Evolutionary conservation across 2,329 filamentous ascomycete species (phyloP), one percentile per base, ranked within the genome.

Genomic region (Claviceps arundinis): DNA sequence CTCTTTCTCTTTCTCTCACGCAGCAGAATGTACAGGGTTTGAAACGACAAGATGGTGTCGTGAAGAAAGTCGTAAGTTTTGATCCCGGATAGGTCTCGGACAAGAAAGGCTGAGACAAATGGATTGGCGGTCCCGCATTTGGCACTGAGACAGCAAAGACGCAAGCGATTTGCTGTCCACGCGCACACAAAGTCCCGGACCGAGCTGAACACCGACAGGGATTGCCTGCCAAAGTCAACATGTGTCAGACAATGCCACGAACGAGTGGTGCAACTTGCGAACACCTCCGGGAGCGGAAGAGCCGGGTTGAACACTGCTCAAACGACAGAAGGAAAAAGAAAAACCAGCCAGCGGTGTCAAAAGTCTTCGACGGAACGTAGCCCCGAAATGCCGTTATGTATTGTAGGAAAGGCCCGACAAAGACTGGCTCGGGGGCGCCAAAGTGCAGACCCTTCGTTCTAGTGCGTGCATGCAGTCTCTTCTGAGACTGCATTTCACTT

Each of bases 401-500:
- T 34, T 34, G 30, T 11, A 34, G 8, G 30, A 34, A 34, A 11
- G 30, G 9, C 9, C 30, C 30, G 30, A 34, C 30, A 34, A 11
- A 34, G 9, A 34, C 30, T 34, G 30, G 30, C 30, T 34, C 8
- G 9, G 9, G 3, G 30, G 30, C 30, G 9, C 9, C 3, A 34
- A 34, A 34, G 9, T 34, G 30, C 30, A 11, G 9, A 4, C 30
- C 9, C 30, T 34, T 34, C 30, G 9, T 34, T 34, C 30, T 34
- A 34, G 9, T 34, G 30, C 9, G 30, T 34, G 30, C 30, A 30
- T 30, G 8, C 26, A 30, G 30, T 30, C 30, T 30, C 30, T 11
- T 17, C 9, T 17, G n/a, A 17, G 17, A 19, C n/a, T 11, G 7
- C 13, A 5, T 11, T 37, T 72, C 63, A 80, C 59, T 73, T 76